Conservation (phyloP, 169 alveolate species). For the Besnoitia besnoiti region DNA sequence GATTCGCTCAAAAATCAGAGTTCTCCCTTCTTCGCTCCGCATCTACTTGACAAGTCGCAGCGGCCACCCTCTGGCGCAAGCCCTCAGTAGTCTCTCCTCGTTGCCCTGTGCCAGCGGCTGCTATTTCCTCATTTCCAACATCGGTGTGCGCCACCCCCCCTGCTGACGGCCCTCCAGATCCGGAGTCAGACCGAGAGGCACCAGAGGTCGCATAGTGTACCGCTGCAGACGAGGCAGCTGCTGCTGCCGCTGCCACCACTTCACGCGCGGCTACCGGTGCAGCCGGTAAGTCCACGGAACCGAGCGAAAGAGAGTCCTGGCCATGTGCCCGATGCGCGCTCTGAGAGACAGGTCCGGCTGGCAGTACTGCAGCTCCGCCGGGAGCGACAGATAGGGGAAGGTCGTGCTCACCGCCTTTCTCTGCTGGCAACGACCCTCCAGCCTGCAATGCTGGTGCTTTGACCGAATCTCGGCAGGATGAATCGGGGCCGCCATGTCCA, state of each 20-base stretch:
- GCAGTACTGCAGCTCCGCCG: neutral
- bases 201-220: neutral
- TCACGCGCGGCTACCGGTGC: slow-evolving; percentile 1
- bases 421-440: neutral
- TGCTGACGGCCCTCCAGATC: neutral
- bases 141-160: neutral
- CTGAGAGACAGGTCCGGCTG: neutral
- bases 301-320: neutral
- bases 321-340: neutral
- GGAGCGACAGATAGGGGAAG: neutral
- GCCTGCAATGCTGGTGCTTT: neutral
- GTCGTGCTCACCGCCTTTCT: neutral
- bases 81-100: neutral
- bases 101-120: neutral
- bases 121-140: neutral
- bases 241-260: neutral
- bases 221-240: slow-evolving; percentile 3
- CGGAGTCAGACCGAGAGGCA: neutral
- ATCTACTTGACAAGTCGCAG: neutral
- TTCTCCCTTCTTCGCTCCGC: neutral
- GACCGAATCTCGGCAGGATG: neutral
- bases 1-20: neutral
- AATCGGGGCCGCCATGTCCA: neutral
- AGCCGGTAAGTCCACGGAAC: neutral
- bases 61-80: neutral